These are phyloP conservation scores for Leucosporidium creatinivorum DNA, from an alignment of 768 basidiomycete genomes.

Conservation along the genomic window DNA sequence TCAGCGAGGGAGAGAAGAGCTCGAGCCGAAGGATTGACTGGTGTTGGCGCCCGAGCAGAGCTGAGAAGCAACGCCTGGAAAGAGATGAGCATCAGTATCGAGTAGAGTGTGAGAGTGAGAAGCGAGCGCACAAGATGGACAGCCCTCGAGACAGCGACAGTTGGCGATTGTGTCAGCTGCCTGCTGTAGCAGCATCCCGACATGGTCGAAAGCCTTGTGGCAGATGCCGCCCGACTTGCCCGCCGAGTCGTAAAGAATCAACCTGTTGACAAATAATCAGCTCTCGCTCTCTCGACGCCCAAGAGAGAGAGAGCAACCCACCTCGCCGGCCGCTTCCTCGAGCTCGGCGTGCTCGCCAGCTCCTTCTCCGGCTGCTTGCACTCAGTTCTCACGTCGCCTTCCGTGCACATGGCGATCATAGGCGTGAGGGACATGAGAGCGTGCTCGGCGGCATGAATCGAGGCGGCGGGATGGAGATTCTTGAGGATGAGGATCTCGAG, in stretches of 20 bases:
- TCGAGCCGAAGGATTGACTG: not conserved
- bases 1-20: too few species aligned
- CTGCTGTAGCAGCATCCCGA: constrained; percentile 52
- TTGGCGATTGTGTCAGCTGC: constrained; percentile 54
- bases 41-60: constrained; percentile 31
- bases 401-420: constrained; percentile 53
- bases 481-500: constrained; percentile 53
- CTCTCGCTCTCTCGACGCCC: not conserved
- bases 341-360: constrained; percentile 27
- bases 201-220: constrained; percentile 73
- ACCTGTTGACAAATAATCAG: constrained; percentile 43
- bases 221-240: constrained; percentile 66
- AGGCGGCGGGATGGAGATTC: constrained; percentile 61
- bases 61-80: constrained; percentile 25
- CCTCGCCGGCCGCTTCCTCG: constrained; percentile 34
- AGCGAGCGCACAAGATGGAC: constrained; percentile 54
- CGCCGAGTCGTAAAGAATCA: constrained; percentile 71
- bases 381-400: constrained; percentile 66
- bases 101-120: not conserved
- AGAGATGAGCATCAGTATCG: not conserved
- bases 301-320: not conserved
- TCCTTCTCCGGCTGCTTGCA: constrained; percentile 50
- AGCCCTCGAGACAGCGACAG: constrained; percentile 66
- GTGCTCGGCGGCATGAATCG: constrained; percentile 78
- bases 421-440: constrained; percentile 60